phyloP scores from a whole-genome alignment of 495 filamentous ascomycete species.

The Penicillium alfredii region DNA sequence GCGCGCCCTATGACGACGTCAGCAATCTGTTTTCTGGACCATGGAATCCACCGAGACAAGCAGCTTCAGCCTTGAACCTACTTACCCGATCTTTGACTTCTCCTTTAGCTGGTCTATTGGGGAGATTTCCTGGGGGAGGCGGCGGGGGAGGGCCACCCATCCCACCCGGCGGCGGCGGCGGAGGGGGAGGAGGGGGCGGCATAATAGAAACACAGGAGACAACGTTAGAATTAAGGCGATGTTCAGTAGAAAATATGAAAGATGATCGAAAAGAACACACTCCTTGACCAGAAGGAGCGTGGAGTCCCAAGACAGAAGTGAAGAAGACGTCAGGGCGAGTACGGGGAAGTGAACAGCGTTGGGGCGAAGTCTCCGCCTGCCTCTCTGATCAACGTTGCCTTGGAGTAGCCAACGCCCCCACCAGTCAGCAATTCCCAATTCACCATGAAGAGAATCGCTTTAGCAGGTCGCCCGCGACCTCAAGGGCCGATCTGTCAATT shows the following conservation, averaged over 20 bases:
- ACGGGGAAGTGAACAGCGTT: constrained; percentile 21
- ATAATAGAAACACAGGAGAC: too few species aligned
- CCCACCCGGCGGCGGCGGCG: constrained; percentile 54
- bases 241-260: constrained; percentile 6
- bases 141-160: constrained; percentile 67
- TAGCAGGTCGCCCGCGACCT: constrained; percentile 22
- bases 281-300: constrained; percentile 19
- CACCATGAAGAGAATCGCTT: constrained; percentile 31
- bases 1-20: constrained; percentile 59
- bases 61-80: constrained; percentile 6
- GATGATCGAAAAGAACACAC: constrained; percentile 9
- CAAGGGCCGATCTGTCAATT: constrained; percentile 33
- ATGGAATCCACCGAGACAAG: not conserved
- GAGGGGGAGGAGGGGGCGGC: constrained; percentile 68
- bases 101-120: constrained; percentile 41
- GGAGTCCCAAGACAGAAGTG: constrained; percentile 16
- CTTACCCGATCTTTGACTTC: constrained; percentile 53
- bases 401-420: constrained; percentile 15
- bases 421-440: constrained; percentile 7
- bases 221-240: too few species aligned
- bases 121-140: constrained; percentile 48
- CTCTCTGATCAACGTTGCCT: constrained; percentile 15
- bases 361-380: constrained; percentile 25
- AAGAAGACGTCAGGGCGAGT: constrained; percentile 25
- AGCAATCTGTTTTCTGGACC: constrained; percentile 14